Percentiles rank a stretch among this genome's conserved stretches.
Evolutionary conservation across 352 stramenopile species (phyloP).

Genomic region (Phytophthora lateralis): DNA sequence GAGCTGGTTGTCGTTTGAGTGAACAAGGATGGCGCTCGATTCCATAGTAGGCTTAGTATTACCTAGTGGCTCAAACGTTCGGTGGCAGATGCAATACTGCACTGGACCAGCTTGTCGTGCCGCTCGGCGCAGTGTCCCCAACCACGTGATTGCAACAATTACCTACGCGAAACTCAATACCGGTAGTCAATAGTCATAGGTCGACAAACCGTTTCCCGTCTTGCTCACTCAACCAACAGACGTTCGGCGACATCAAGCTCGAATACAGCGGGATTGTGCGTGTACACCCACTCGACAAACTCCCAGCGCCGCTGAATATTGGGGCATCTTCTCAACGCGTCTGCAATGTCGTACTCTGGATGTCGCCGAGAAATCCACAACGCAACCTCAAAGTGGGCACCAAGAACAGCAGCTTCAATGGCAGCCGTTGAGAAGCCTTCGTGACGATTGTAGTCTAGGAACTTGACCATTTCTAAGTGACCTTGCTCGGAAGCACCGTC

Average conservation of each 20-base stretch:
- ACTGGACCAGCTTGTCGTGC: too few species aligned
- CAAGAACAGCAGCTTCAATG: constrained; percentile 6
- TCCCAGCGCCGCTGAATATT: constrained; percentile 4
- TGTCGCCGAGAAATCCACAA: constrained; percentile 8
- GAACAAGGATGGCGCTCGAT: neutral
- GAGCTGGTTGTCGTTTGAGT: neutral
- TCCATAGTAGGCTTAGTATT: neutral
- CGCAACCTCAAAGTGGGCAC: constrained; percentile 5
- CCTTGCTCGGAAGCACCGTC: constrained; percentile 5
- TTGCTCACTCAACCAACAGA: neutral
- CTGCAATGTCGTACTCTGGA: constrained; percentile 3
- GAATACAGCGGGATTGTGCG: neutral
- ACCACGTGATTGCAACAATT: too few species aligned
- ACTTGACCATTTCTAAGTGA: constrained; percentile 12
- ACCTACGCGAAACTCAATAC: neutral
- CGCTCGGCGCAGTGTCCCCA: too few species aligned
- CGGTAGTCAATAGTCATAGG: neutral
- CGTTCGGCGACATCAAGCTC: neutral
- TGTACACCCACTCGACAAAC: constrained; percentile 9
- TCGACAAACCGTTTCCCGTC: neutral
- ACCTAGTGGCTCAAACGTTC: too few species aligned
- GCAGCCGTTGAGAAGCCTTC: constrained; percentile 9
- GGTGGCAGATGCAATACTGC: too few species aligned
- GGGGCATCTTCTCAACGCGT: neutral
- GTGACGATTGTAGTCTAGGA: neutral